phyloP scores from a whole-genome alignment of 2,329 filamentous ascomycete genomes.

The Colletotrichum nymphaeae region DNA sequence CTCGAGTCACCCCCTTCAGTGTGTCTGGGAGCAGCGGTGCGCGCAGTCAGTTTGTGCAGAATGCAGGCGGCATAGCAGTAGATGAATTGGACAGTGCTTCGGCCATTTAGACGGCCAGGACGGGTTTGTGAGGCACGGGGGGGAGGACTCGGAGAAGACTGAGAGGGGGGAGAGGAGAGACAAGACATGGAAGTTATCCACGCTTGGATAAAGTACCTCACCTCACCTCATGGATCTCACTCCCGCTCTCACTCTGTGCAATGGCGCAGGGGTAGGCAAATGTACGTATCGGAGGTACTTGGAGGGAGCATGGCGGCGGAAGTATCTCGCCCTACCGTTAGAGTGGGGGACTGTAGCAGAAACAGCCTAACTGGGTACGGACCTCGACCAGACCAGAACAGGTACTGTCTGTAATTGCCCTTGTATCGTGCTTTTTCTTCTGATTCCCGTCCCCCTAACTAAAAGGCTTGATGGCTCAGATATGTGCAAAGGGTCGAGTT shows the following conservation, averaged over 20 bases:
- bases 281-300: slow-evolving; percentile 17
- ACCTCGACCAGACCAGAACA: background rate
- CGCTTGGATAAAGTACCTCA: slow-evolving; percentile 26
- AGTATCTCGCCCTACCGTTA: slow-evolving; percentile 27
- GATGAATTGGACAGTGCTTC: slow-evolving; percentile 13
- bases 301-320: background rate
- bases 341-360: slow-evolving; percentile 10
- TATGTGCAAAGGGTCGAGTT: background rate
- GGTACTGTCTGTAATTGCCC: slow-evolving; percentile 26
- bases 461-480: background rate
- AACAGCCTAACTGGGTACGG: slow-evolving; percentile 24
- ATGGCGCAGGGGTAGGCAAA: slow-evolving; percentile 16
- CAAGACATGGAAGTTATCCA: slow-evolving; percentile 18
- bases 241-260: slow-evolving; percentile 17
- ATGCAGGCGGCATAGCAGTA: background rate
- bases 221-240: slow-evolving; percentile 14
- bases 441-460: background rate
- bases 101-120: background rate
- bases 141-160: background rate
- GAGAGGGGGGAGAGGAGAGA: slow-evolving; percentile 2
- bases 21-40: background rate
- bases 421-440: slow-evolving; percentile 22
- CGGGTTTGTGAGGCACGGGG: background rate
- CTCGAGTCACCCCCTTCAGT: background rate
- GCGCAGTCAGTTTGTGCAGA: background rate